These are phyloP conservation scores for Plasmodium reichenowi DNA, from an alignment of 169 alveolate genomes.

Conservation along the genomic window DNA sequence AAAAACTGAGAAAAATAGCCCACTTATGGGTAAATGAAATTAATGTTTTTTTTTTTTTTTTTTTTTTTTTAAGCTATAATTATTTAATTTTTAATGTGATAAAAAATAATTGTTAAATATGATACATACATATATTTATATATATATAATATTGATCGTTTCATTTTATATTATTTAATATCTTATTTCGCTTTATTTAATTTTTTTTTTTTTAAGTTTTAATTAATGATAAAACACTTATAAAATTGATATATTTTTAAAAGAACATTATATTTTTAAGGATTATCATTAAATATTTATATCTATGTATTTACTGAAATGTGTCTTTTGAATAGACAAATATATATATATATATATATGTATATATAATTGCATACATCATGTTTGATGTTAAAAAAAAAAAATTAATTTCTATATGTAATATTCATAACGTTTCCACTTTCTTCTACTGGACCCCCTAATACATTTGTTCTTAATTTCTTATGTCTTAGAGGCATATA, in stretches of 20 bases:
- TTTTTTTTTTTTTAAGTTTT: conserved; percentile 33
- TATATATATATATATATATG: not conserved
- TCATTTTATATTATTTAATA: not conserved
- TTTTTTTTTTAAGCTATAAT: too few relatives aligned
- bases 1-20: conserved; percentile 8
- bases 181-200: not conserved
- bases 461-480: not conserved
- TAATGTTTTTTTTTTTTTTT: too few relatives aligned
- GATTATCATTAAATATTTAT: conserved; percentile 1
- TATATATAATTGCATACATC: not conserved
- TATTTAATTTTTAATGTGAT: too few relatives aligned
- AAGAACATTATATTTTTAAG: conserved; percentile 48
- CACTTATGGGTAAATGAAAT: not conserved
- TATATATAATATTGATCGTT: not conserved
- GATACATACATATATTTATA: too few relatives aligned
- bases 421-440: conserved; percentile 38
- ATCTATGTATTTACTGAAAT: too few relatives aligned
- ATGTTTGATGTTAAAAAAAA: not conserved
- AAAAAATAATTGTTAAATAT: too few relatives aligned
- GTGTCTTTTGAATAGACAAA: not conserved
- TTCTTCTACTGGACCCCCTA: conserved; percentile 73
- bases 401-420: conserved; percentile 22
- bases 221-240: conserved; percentile 4
- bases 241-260: conserved; percentile 35
- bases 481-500: not conserved